Evolutionary conservation across 148 eudicot species (phyloP).

Genomic region (Chenopodium suecicum): DNA sequence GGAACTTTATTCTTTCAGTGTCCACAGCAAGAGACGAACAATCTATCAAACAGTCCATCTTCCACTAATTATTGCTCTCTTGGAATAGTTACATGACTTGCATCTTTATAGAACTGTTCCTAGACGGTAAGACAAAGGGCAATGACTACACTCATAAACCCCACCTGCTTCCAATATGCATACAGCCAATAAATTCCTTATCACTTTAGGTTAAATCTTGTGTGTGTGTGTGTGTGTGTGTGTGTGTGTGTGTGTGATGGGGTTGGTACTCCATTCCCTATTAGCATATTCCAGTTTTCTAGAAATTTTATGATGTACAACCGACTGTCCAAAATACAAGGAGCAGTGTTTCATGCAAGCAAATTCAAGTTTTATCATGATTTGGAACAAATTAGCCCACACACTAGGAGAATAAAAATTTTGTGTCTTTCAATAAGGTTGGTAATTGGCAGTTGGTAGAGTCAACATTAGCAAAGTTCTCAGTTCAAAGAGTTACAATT

Average conservation of each 20-base stretch:
- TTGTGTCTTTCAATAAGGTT: neutral
- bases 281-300: neutral
- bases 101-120: neutral
- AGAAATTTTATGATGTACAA: neutral
- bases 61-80: neutral
- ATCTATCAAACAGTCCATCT: neutral
- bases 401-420: neutral
- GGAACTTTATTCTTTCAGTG: neutral
- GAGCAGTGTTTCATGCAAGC: neutral
- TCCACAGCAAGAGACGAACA: no score
- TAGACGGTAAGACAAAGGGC: neutral
- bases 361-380: neutral
- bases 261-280: neutral
- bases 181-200: neutral
- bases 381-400: neutral
- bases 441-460: neutral
- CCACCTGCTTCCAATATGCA: neutral
- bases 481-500: no score
- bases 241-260: neutral
- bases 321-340: neutral
- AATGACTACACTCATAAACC: neutral
- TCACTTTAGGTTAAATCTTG: neutral
- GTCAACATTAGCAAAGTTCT: neutral
- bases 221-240: no score
- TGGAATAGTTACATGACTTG: neutral